Evolutionary conservation across 1,284 basidiomycete species (phyloP).

Genomic region (Fomitopsis schrenkii): DNA sequence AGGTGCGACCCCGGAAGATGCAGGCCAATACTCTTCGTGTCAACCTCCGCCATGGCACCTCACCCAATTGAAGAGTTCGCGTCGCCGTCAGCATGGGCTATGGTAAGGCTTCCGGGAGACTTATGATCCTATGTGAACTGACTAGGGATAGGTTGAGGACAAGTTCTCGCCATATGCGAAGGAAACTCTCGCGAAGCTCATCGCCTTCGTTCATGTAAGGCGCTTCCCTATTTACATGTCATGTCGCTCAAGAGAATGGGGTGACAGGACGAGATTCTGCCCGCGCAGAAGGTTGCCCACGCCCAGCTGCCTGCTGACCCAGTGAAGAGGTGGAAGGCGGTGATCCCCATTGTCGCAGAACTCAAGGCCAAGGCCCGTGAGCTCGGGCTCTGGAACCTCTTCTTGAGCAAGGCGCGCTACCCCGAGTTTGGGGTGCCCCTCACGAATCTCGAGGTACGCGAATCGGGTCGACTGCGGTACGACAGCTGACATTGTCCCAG

Average conservation of each 20-base stretch:
- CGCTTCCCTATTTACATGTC: neutral
- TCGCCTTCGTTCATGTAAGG: slow-evolving; percentile 81
- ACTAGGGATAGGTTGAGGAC: slow-evolving; percentile 68
- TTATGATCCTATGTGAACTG: neutral
- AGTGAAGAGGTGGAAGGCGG: slow-evolving; percentile 76
- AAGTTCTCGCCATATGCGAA: slow-evolving; percentile 89
- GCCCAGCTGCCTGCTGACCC: slow-evolving; percentile 82
- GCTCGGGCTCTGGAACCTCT: slow-evolving; percentile 95
- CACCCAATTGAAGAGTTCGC: slow-evolving; percentile 74
- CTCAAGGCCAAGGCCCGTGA: slow-evolving; percentile 87
- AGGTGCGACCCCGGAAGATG: slow-evolving; percentile 1
- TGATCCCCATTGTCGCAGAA: slow-evolving; percentile 79
- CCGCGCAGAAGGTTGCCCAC: slow-evolving; percentile 75
- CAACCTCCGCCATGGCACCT: slow-evolving; percentile 36
- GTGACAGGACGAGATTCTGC: slow-evolving; percentile 81
- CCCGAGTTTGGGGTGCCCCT: slow-evolving; percentile 86
- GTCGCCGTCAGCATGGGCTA: slow-evolving; percentile 77
- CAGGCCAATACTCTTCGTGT: neutral
- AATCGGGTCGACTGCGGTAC: neutral
- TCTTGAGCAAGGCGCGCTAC: slow-evolving; percentile 92
- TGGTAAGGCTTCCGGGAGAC: slow-evolving; percentile 42
- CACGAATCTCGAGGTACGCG: slow-evolving; percentile 83
- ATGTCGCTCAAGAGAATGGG: neutral
- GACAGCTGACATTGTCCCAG: slow-evolving; percentile 33
- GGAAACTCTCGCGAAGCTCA: slow-evolving; percentile 79